phyloP scores from a whole-genome alignment of 2,329 filamentous ascomycete species.

The Monosporascus ibericus region DNA sequence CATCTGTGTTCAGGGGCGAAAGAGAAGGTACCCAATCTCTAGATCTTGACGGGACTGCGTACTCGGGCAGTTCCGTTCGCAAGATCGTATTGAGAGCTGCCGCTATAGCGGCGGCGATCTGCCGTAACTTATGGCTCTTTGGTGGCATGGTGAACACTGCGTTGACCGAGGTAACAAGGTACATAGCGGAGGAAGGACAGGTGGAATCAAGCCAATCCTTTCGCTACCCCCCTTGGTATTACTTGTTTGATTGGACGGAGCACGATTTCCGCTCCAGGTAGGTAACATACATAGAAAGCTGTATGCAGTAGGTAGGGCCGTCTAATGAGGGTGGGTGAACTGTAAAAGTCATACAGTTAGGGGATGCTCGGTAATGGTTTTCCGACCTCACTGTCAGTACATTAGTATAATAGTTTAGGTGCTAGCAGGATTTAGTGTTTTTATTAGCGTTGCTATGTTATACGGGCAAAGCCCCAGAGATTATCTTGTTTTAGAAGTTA shows the following conservation, averaged over 20 bases:
- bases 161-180: not conserved
- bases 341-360: too few species aligned
- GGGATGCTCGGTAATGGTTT: too few species aligned
- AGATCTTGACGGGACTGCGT: not conserved
- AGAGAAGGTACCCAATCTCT: not conserved
- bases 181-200: not conserved
- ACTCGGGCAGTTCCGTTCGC: not conserved
- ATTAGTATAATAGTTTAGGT: too few species aligned
- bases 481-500: too few species aligned
- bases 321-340: too few species aligned
- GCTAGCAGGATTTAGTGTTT: too few species aligned
- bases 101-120: not conserved
- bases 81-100: not conserved
- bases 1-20: too few species aligned
- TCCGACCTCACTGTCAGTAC: too few species aligned
- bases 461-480: too few species aligned
- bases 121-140: not conserved
- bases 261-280: not conserved
- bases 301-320: too few species aligned
- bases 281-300: too few species aligned
- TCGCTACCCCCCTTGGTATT: not conserved
- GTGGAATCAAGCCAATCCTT: not conserved
- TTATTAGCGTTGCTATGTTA: too few species aligned
- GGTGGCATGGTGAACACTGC: not conserved
- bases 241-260: not conserved